Evolutionary conservation across 139 green algal species (phyloP).

Genomic region (Chlorella ohadii): DNA sequence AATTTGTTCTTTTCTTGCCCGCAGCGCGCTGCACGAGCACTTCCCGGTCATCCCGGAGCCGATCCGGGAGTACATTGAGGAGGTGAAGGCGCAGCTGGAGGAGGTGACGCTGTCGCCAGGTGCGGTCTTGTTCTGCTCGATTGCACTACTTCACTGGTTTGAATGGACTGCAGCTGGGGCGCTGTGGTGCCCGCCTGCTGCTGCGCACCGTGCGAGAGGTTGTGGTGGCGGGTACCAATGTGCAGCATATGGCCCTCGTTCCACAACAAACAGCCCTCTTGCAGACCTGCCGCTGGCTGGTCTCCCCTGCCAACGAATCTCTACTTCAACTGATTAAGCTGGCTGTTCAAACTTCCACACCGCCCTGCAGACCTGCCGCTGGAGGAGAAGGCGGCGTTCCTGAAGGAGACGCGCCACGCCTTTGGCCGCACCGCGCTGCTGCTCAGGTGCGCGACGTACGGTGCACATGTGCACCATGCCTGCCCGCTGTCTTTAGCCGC

Average conservation of each 20-base stretch:
- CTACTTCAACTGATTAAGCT: too few species aligned
- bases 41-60: conserved; percentile 76
- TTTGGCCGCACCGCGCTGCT: conserved; percentile 97
- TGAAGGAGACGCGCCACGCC: conserved; percentile 93
- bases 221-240: too few species aligned
- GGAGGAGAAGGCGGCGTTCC: conserved; percentile 92
- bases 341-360: not conserved
- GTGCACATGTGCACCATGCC: too few species aligned
- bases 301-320: too few species aligned
- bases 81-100: conserved; percentile 84
- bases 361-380: conserved; percentile 59
- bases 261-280: too few species aligned
- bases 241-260: too few species aligned
- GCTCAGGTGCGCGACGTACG: conserved; percentile 57
- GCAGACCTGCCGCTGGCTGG: too few species aligned
- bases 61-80: conserved; percentile 95
- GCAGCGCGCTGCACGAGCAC: conserved; percentile 82
- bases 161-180: too few species aligned
- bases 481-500: too few species aligned
- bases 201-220: too few species aligned
- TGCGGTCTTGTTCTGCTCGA: not conserved
- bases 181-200: too few species aligned
- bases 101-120: conserved; percentile 32
- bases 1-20: not conserved
- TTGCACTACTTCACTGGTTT: too few species aligned